These are phyloP conservation scores for Fusarium cicatricum DNA, from an alignment of 2,329 filamentous ascomycete species.

Conservation along the genomic window DNA sequence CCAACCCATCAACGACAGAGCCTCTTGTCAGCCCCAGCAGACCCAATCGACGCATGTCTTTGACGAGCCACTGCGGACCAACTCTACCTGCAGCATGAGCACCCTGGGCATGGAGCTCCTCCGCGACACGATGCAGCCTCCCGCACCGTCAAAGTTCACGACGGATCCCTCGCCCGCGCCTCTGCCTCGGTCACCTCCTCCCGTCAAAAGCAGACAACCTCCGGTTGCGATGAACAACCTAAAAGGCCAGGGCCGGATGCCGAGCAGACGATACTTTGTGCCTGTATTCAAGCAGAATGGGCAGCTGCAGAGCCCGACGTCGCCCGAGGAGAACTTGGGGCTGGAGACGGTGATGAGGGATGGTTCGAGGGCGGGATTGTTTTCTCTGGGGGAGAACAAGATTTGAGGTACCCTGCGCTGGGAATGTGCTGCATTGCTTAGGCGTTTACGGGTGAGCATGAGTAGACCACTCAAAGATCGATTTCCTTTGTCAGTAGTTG, in stretches of 20 bases:
- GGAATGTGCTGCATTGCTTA: background rate
- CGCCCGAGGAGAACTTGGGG: constrained; percentile 4
- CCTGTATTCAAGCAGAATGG: constrained; percentile 26
- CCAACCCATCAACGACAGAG: background rate
- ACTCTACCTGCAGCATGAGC: constrained; percentile 35
- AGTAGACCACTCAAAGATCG: background rate
- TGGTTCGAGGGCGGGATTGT: constrained; percentile 14
- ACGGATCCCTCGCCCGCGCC: background rate
- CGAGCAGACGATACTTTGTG: constrained; percentile 32
- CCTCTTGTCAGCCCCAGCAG: background rate
- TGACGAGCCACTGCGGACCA: background rate
- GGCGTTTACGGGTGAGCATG: constrained; percentile 1
- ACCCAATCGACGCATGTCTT: background rate
- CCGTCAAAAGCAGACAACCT: constrained; percentile 1
- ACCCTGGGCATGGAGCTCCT: constrained; percentile 34
- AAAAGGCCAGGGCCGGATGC: constrained; percentile 2
- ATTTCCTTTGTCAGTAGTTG: background rate
- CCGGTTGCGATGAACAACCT: background rate
- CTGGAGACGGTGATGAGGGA: constrained; percentile 22
- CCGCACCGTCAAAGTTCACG: constrained; percentile 13
- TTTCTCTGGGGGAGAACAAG: constrained; percentile 26
- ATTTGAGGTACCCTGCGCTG: constrained; percentile 16
- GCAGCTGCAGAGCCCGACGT: constrained; percentile 24
- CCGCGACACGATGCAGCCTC: constrained; percentile 32
- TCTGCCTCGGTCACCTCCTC: background rate